A percentile compares a stretch with the other conserved stretches of the same genome.
phyloP scores from a whole-genome alignment of 768 basidiomycete genomes.

The Rhodotorula graminis region DNA sequence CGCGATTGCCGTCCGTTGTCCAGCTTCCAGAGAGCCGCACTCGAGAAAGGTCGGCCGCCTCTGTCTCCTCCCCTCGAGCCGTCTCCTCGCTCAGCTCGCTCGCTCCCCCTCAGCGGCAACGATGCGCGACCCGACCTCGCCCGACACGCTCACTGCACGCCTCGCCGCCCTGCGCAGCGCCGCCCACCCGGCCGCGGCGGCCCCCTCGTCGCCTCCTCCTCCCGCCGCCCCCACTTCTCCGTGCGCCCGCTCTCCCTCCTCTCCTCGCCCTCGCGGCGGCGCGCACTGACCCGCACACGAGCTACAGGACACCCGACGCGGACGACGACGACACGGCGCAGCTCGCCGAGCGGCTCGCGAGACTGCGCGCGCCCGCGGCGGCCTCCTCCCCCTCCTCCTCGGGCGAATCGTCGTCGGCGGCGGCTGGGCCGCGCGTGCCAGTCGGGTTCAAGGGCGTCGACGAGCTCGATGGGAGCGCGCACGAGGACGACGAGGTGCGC shows the following conservation, averaged over 20 bases:
- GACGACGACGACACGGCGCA: background rate
- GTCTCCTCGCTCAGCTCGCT: background rate
- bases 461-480: background rate
- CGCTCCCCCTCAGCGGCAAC: background rate
- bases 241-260: background rate
- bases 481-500: background rate
- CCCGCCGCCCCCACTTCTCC: background rate
- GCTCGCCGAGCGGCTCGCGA: background rate
- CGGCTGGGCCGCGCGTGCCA: background rate
- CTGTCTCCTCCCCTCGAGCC: background rate
- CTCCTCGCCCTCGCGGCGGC: background rate
- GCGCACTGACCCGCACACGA: background rate
- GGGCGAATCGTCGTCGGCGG: too few species aligned
- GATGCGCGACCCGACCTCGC: background rate
- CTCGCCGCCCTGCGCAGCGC: constrained; percentile 4
- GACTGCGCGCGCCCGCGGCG: background rate
- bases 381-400: too few species aligned
- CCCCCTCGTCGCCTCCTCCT: background rate
- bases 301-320: background rate
- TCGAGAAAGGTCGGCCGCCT: too few species aligned
- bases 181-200: background rate
- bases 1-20: too few species aligned
- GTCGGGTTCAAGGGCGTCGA: background rate
- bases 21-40: too few species aligned
- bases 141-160: background rate